Evolutionary conservation across 2,329 filamentous ascomycete species (phyloP).

Genomic region (Cercospora beticola): DNA sequence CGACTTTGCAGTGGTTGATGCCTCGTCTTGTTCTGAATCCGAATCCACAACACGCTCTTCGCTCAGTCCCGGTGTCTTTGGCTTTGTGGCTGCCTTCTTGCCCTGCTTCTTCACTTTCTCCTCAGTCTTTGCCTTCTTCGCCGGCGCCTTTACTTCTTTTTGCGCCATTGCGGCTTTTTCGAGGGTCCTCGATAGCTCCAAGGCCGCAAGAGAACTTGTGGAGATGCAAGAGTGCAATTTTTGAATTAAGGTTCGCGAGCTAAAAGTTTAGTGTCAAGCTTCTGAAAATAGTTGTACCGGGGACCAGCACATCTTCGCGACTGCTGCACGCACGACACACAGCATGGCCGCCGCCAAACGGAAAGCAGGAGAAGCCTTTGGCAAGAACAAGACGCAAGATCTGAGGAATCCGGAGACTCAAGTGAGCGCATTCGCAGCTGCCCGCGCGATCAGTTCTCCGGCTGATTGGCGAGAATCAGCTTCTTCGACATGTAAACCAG

Average conservation of each 20-base stretch:
- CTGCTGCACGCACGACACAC: constrained; percentile 19
- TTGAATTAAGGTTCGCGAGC: constrained; percentile 12
- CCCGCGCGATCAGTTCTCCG: constrained; percentile 24
- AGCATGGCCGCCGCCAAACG: constrained; percentile 30
- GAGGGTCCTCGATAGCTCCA: neutral
- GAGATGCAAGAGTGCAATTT: neutral
- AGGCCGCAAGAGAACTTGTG: neutral
- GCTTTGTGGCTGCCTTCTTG: constrained; percentile 14
- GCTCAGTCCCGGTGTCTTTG: constrained; percentile 20
- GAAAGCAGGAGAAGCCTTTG: constrained; percentile 39
- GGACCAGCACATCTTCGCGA: constrained; percentile 11
- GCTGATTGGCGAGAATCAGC: neutral
- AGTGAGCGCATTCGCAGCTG: constrained; percentile 38
- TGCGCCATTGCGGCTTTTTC: constrained; percentile 16
- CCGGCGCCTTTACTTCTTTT: constrained; percentile 7
- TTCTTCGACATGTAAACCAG: neutral
- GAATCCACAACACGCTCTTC: constrained; percentile 28
- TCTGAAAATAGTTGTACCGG: constrained; percentile 7
- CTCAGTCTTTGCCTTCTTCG: constrained; percentile 17
- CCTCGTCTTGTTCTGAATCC: constrained; percentile 40
- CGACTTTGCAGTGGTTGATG: neutral
- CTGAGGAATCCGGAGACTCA: constrained; percentile 8
- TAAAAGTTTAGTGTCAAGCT: neutral
- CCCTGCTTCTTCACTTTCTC: constrained; percentile 27
- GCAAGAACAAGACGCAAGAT: constrained; percentile 20